These are phyloP conservation scores for Tetrahymena borealis DNA, from an alignment of 73 alveolate species.

Conservation along the genomic window DNA sequence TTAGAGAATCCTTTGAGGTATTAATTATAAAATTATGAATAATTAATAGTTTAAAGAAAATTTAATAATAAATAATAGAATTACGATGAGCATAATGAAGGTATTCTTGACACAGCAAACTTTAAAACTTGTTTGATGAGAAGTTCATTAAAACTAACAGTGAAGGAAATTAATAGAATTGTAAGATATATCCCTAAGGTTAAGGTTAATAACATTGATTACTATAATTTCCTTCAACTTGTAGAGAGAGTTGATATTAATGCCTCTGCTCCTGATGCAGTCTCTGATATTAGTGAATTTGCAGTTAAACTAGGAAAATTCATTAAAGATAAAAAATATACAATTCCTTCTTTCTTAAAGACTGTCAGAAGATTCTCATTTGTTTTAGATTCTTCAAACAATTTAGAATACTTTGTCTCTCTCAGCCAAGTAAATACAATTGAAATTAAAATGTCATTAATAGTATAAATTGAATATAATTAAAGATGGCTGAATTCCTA, in stretches of 20 bases:
- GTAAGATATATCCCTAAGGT: constrained; percentile 34
- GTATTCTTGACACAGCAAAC: constrained; percentile 38
- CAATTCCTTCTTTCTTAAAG: constrained; percentile 14
- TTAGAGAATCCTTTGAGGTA: constrained; percentile 19
- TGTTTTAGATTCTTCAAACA: background rate
- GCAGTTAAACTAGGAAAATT: constrained; percentile 33
- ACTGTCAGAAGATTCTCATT: constrained; percentile 8
- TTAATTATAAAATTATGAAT: background rate
- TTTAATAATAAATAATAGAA: background rate
- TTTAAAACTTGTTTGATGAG: constrained; percentile 38
- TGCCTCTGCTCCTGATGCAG: constrained; percentile 26
- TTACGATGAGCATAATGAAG: constrained; percentile 45
- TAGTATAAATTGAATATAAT: background rate
- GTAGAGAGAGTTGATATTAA: constrained; percentile 24
- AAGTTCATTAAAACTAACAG: constrained; percentile 24
- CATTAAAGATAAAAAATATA: background rate
- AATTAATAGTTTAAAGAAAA: background rate
- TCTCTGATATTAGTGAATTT: constrained; percentile 31
- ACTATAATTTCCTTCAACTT: constrained; percentile 21
- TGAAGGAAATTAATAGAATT: constrained; percentile 33
- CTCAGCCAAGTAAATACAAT: background rate
- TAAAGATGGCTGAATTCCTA: background rate
- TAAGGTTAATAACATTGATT: constrained; percentile 14
- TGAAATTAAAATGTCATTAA: background rate
- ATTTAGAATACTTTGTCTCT: background rate